Percentiles rank a stretch among this genome's conserved stretches.
Evolutionary conservation across 805 yeast genomes (phyloP).

Genomic region (Ogataea angusta): DNA sequence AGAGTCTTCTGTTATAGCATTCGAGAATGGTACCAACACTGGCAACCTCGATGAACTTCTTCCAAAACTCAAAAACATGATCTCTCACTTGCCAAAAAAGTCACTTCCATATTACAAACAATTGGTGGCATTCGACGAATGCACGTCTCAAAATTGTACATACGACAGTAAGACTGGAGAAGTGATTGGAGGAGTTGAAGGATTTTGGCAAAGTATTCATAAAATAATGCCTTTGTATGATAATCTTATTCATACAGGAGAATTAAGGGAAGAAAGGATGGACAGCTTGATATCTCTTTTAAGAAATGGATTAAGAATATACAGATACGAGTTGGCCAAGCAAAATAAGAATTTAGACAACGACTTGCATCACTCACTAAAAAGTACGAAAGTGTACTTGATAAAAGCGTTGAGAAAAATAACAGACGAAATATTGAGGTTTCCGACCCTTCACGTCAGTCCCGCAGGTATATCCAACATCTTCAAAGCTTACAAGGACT

Average conservation of each 20-base stretch:
- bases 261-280: constrained; percentile 41
- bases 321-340: constrained; percentile 49
- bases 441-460: constrained; percentile 33
- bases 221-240: constrained; percentile 49
- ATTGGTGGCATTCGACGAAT: constrained; percentile 51
- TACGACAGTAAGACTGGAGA: constrained; percentile 35
- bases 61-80: constrained; percentile 14
- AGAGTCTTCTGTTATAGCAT: too few relatives aligned
- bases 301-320: constrained; percentile 54
- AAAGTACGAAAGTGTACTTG: constrained; percentile 43
- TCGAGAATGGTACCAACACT: background rate
- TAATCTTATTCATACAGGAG: constrained; percentile 44
- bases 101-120: constrained; percentile 50
- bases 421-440: constrained; percentile 41
- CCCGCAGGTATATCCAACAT: constrained; percentile 55
- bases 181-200: constrained; percentile 34
- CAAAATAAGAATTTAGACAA: constrained; percentile 56
- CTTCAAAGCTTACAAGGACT: constrained; percentile 56
- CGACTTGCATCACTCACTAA: constrained; percentile 49
- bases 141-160: constrained; percentile 33
- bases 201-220: constrained; percentile 50
- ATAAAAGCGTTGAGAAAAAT: constrained; percentile 43
- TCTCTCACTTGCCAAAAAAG: constrained; percentile 25
- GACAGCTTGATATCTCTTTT: constrained; percentile 46
- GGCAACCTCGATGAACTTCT: background rate